phyloP scores from a whole-genome alignment of 495 filamentous ascomycete species.

The Chlorociboria aeruginascens region DNA sequence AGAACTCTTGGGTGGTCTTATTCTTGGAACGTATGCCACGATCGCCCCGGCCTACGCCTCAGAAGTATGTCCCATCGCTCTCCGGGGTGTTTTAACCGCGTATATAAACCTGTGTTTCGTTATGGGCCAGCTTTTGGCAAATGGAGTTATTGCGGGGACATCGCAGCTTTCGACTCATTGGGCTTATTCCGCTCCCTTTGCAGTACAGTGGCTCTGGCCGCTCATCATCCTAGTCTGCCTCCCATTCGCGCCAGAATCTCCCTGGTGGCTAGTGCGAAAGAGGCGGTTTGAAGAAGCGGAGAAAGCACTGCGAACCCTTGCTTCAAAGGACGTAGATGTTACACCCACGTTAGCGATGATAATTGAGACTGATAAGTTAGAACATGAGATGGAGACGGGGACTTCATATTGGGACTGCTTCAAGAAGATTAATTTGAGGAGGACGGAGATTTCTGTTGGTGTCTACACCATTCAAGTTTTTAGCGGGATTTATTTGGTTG shows the following conservation, averaged over 20 bases:
- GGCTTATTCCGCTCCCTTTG: constrained; percentile 36
- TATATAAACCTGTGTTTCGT: constrained; percentile 66
- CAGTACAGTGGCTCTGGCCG: constrained; percentile 62
- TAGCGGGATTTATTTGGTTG: constrained; percentile 56
- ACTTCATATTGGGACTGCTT: constrained; percentile 55
- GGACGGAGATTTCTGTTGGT: constrained; percentile 57
- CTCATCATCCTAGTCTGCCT: constrained; percentile 49
- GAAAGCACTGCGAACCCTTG: constrained; percentile 44
- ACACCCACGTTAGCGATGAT: constrained; percentile 61
- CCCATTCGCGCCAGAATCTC: constrained; percentile 56
- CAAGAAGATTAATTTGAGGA: constrained; percentile 48
- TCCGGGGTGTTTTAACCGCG: constrained; percentile 53
- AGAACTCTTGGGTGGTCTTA: constrained; percentile 32
- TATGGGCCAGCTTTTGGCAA: constrained; percentile 50
- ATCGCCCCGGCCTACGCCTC: constrained; percentile 36
- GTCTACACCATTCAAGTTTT: constrained; percentile 62
- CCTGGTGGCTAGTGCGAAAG: constrained; percentile 62
- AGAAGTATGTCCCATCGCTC: constrained; percentile 50
- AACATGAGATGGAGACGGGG: constrained; percentile 43
- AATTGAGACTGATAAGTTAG: constrained; percentile 56
- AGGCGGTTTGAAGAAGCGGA: constrained; percentile 41
- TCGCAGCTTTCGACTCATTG: constrained; percentile 39
- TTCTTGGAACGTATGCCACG: constrained; percentile 55
- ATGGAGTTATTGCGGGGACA: constrained; percentile 47
- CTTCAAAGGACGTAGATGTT: constrained; percentile 42